Evolutionary conservation across 1,284 basidiomycete species (phyloP).

Genomic region (Earliella scabrosa): DNA sequence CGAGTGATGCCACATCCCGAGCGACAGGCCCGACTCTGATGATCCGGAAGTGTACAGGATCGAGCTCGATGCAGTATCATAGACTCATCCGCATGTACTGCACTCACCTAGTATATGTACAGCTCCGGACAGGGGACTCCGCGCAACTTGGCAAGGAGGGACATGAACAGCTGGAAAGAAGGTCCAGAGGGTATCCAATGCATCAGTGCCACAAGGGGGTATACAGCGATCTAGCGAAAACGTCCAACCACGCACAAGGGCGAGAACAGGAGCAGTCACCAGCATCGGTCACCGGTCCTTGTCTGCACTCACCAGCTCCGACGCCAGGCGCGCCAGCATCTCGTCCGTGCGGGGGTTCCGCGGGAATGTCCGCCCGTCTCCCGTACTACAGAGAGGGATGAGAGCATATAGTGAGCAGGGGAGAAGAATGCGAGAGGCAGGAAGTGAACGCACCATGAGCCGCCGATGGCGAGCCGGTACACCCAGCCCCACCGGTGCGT

Average conservation of each 20-base stretch:
- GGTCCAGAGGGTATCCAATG: slow-evolving; percentile 9
- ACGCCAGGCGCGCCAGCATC: slow-evolving; percentile 63
- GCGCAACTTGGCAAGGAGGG: too few species aligned
- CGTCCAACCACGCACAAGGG: not conserved
- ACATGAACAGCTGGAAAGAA: too few species aligned
- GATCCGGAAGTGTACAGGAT: too few species aligned
- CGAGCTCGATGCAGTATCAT: too few species aligned
- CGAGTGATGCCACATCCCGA: too few species aligned
- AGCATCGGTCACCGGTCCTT: slow-evolving; percentile 39
- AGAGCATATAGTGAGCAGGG: not conserved
- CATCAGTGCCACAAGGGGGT: slow-evolving; percentile 9
- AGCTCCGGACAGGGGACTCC: too few species aligned
- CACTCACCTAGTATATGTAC: too few species aligned
- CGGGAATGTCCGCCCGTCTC: slow-evolving; percentile 69
- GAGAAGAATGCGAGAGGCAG: not conserved
- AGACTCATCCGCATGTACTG: too few species aligned
- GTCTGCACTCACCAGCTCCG: slow-evolving; percentile 59
- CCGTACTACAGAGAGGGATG: slow-evolving; percentile 44
- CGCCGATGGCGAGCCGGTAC: slow-evolving; percentile 58
- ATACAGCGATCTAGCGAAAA: not conserved
- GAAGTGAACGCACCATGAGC: slow-evolving; percentile 54
- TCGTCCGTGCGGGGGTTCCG: slow-evolving; percentile 68
- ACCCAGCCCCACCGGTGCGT: slow-evolving; percentile 53
- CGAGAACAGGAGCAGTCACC: not conserved
- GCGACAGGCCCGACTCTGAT: too few species aligned